Evolutionary conservation across 768 basidiomycete genomes (phyloP).

Genomic region (Panaeolus papilionaceus): DNA sequence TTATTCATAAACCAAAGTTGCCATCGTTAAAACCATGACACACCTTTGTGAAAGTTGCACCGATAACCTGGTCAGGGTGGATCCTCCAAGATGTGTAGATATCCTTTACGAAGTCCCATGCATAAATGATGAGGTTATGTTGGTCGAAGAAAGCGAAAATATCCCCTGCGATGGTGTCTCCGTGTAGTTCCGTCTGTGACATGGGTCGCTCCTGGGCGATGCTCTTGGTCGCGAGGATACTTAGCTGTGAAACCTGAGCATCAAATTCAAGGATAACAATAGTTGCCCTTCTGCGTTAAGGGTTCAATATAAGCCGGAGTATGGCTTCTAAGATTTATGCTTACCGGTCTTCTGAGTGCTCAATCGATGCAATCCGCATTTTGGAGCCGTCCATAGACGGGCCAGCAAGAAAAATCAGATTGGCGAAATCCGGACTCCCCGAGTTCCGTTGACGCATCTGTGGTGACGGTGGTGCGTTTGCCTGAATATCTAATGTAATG

Average conservation of each 20-base stretch:
- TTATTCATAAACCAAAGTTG: not conserved
- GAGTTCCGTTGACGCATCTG: conserved; percentile 1
- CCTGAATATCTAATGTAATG: not conserved
- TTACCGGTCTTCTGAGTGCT: conserved; percentile 1
- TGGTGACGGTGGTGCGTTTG: not conserved
- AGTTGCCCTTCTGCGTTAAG: not conserved
- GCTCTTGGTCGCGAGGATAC: not conserved
- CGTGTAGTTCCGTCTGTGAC: conserved; percentile 3
- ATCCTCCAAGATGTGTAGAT: not conserved
- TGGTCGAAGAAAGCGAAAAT: conserved; percentile 9
- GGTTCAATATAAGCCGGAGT: not conserved
- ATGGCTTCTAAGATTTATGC: not conserved
- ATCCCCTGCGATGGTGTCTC: not conserved
- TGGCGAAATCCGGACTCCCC: not conserved
- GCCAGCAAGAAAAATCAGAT: conserved; percentile 1
- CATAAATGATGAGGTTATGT: conserved; percentile 1
- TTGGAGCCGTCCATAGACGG: conserved; percentile 1
- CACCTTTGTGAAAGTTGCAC: not conserved
- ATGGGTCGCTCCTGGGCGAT: not conserved
- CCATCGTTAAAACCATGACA: not conserved
- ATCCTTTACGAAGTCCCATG: conserved; percentile 7
- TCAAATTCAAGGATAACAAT: not conserved
- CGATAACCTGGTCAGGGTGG: not conserved
- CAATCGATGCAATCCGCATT: conserved; percentile 5
- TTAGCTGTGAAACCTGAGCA: not conserved